A percentile compares a stretch with the other conserved stretches of the same genome.
Conservation (phyloP, 768 basidiomycete species). For the Lentinus brumalis region DNA sequence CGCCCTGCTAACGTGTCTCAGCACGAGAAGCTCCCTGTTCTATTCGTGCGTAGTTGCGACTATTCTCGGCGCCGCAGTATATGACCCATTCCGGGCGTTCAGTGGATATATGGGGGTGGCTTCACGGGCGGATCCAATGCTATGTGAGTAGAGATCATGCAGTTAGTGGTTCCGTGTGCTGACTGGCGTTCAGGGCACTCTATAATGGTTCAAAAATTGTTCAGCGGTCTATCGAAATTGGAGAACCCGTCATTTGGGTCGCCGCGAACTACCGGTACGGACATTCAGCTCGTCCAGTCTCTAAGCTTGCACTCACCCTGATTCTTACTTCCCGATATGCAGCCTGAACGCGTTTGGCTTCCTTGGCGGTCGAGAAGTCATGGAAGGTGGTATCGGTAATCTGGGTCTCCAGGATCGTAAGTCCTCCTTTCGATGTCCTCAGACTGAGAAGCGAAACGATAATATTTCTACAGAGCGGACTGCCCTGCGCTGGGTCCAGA, state of each 20-base stretch:
- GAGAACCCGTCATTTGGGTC: slow-evolving; percentile 51
- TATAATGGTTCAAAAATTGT: slow-evolving; percentile 49
- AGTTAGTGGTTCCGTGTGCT: slow-evolving; percentile 25
- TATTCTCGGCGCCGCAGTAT: background rate
- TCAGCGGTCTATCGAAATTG: slow-evolving; percentile 43
- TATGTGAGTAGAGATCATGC: background rate
- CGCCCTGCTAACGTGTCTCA: background rate
- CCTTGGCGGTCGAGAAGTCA: slow-evolving; percentile 39
- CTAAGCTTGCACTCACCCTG: background rate
- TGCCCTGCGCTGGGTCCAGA: slow-evolving; percentile 44
- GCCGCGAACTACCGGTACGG: slow-evolving; percentile 48
- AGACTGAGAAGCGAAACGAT: background rate
- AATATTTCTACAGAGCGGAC: slow-evolving; percentile 30
- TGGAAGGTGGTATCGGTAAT: slow-evolving; percentile 41
- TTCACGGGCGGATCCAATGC: slow-evolving; percentile 11
- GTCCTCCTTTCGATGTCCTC: slow-evolving; percentile 20
- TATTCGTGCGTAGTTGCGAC: slow-evolving; percentile 43
- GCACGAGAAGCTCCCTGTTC: slow-evolving; percentile 36
- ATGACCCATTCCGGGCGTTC: too few relatives aligned
- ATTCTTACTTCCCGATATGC: background rate
- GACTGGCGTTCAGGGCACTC: slow-evolving; percentile 35
- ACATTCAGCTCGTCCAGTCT: too few relatives aligned
- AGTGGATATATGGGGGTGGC: slow-evolving; percentile 15
- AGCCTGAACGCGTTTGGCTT: slow-evolving; percentile 38
- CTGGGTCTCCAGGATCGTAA: slow-evolving; percentile 48